Evolutionary conservation across 108 stramenopile genomes (phyloP), one percentile per base, ranked within the genome.

Genomic region (Cyclotella choctawhatcheeana): DNA sequence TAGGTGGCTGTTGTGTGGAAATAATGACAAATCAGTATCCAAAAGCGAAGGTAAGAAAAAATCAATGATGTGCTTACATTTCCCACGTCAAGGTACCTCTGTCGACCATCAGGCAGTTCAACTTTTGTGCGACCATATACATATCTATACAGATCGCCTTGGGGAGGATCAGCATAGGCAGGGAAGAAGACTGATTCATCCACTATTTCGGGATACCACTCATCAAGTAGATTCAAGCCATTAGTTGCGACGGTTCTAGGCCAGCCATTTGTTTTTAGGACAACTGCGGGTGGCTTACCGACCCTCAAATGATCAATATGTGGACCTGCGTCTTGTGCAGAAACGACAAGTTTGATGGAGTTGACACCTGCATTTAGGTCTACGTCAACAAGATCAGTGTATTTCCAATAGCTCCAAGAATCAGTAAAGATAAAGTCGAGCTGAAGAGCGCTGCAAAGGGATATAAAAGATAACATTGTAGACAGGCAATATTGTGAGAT

Each of bases 291-390:
- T 43, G 74, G 76, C 44, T 77, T 77, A 6, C 81, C 81, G 3
- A 82, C 18, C 13, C 81, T 29, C 48, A 82, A 48, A 56, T 77
- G 76, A 67, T 82, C 81, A 48, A 82, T 82, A 21, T 77, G 77
- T 1, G 81, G 74, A 10, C 74, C 74, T 13, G 61, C 79, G 44
- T 64, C 32, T 60, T 69, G 67, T 20, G 69, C 59, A 0, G 25
- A 33, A 29, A 81, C 55, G 16, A 53, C 17, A 33, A 82, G 64
- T 58, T 67, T 74, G 71, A 82, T 59, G 0, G 58, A 73, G 32
- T 82, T 82, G 18, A 21, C 14, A 1, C 81, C 81, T 25, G 48
- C 71, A 50, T 37, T 56, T 16, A 82, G 58, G 2, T 20, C 33
- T 0, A 81, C 55, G 5, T 56, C 32, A 21, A 81, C 30, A 17